Percentiles rank a stretch among this genome's conserved stretches.
phyloP scores from a whole-genome alignment of 768 basidiomycete species.

The Lyophyllum decastes region DNA sequence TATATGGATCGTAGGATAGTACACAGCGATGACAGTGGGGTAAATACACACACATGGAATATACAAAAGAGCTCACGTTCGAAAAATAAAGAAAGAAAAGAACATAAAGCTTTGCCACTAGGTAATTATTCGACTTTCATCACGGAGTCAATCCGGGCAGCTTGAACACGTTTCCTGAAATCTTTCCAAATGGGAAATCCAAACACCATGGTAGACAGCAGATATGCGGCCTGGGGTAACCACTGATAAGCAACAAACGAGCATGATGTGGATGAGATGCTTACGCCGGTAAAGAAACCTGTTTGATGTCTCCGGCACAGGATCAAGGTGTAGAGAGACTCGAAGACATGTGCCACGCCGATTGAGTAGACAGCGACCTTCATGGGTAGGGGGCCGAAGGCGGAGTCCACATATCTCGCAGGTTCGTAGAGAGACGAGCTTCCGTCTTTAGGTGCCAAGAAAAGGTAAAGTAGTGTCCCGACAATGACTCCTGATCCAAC shows the following conservation, averaged over 20 bases:
- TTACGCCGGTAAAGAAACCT: slow-evolving; percentile 41
- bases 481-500: slow-evolving; percentile 28
- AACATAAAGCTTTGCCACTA: background rate
- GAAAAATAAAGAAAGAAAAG: background rate
- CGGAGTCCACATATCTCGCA: slow-evolving; percentile 30
- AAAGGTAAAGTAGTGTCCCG: slow-evolving; percentile 31
- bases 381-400: slow-evolving; percentile 31
- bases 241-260: background rate
- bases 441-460: slow-evolving; percentile 23
- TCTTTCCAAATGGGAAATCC: slow-evolving; percentile 59
- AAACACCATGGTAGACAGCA: slow-evolving; percentile 46
- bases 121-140: slow-evolving; percentile 63
- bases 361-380: slow-evolving; percentile 33
- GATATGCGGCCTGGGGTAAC: slow-evolving; percentile 48
- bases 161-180: slow-evolving; percentile 60
- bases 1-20: background rate
- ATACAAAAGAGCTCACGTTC: background rate
- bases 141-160: slow-evolving; percentile 74
- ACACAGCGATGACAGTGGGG: background rate
- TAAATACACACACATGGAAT: background rate
- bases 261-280: slow-evolving; percentile 8
- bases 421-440: slow-evolving; percentile 30
- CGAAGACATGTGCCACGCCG: slow-evolving; percentile 41
- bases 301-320: slow-evolving; percentile 52
- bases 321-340: slow-evolving; percentile 46